These are phyloP conservation scores for Botryotinia convoluta DNA, from an alignment of 2,329 filamentous ascomycete species.

Conservation along the genomic window DNA sequence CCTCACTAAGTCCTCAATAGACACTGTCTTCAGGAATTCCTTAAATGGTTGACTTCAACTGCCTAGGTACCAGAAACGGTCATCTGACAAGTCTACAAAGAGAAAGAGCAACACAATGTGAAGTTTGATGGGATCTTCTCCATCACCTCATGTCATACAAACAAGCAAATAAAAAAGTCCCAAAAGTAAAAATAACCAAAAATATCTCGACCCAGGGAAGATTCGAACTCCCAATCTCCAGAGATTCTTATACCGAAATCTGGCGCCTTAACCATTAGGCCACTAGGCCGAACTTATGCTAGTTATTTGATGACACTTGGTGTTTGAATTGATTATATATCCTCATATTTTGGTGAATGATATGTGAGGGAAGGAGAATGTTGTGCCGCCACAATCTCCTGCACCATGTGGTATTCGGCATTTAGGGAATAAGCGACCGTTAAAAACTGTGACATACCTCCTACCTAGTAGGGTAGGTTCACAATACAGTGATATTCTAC, in stretches of 20 bases:
- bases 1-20: not conserved
- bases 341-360: not conserved
- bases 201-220: constrained; percentile 29
- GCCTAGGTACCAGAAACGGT: not conserved
- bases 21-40: not conserved
- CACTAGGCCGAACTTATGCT: constrained; percentile 19
- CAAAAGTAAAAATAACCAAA: not conserved
- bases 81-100: not conserved
- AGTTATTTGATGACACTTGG: not conserved
- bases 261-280: constrained; percentile 32
- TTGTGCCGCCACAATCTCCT: not conserved
- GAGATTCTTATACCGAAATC: constrained; percentile 28
- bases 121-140: not conserved
- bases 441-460: not conserved
- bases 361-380: not conserved
- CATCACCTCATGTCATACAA: not conserved
- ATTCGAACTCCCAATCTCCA: constrained; percentile 32
- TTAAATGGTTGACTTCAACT: not conserved
- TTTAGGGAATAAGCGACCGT: not conserved
- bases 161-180: not conserved
- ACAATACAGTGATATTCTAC: not conserved
- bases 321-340: not conserved
- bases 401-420: not conserved
- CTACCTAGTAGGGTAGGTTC: not conserved
- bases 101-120: not conserved